Conservation (phyloP, 495 filamentous ascomycete species). For the Trichocladium uniseriatum region DNA sequence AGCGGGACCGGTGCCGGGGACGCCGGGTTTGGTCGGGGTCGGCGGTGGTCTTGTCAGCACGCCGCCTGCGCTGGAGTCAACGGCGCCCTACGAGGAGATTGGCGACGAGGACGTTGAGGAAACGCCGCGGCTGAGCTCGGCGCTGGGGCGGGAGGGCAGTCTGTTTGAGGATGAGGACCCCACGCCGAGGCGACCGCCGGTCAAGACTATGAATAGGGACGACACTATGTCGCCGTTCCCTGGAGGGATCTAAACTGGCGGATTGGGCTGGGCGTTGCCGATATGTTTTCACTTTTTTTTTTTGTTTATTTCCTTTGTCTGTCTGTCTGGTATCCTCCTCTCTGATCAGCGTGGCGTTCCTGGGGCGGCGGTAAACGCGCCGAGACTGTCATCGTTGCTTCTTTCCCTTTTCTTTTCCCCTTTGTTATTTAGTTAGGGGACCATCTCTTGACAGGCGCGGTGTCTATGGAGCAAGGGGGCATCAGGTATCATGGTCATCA, state of each 20-base stretch:
- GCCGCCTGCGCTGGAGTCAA: constrained; percentile 10
- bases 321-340: neutral
- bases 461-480: neutral
- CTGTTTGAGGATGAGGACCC: constrained; percentile 22
- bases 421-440: neutral
- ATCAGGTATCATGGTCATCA: too few species aligned
- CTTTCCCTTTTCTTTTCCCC: neutral
- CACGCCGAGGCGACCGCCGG: constrained; percentile 21
- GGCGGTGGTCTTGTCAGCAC: constrained; percentile 2
- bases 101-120: constrained; percentile 17
- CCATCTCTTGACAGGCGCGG: neutral
- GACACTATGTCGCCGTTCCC: constrained; percentile 17
- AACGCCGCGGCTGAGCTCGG: constrained; percentile 23
- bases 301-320: neutral
- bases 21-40: neutral
- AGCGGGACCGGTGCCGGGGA: neutral
- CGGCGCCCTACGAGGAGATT: neutral
- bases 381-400: neutral
- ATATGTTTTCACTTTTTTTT: neutral
- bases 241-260: constrained; percentile 5
- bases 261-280: neutral
- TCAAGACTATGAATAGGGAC: constrained; percentile 9
- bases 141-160: constrained; percentile 1
- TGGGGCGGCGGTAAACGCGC: neutral
- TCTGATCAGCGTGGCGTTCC: neutral